Evolutionary conservation across 345 rosid species (phyloP).

Genomic region (Erodium maritimum): DNA sequence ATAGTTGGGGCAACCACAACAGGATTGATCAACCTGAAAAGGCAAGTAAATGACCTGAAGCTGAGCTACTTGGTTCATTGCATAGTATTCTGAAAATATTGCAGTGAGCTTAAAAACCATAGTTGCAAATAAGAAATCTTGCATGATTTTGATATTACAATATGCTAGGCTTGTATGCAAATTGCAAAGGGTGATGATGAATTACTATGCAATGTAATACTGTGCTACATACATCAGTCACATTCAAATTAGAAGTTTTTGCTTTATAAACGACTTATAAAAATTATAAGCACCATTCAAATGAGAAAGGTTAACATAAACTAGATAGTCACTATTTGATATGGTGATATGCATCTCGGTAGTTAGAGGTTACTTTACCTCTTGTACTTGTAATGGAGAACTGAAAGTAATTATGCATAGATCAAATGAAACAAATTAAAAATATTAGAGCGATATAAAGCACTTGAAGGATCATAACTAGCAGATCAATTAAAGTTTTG

Average conservation of each 20-base stretch:
- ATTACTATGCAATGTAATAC: neutral
- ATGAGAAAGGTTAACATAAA: neutral
- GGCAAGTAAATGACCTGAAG: conserved; percentile 3
- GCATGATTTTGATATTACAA: neutral
- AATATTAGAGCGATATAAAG: no score
- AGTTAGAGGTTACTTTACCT: neutral
- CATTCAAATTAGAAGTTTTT: no score
- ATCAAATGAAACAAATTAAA: neutral
- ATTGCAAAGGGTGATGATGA: neutral
- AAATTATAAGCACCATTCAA: neutral
- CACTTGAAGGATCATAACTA: neutral
- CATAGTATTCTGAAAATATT: conserved; percentile 1
- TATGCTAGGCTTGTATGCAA: neutral
- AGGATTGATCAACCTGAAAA: conserved; percentile 80
- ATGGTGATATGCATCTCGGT: neutral
- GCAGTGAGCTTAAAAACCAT: neutral
- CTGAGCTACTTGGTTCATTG: neutral
- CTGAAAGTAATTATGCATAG: neutral
- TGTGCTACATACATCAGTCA: no score
- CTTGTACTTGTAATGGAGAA: neutral
- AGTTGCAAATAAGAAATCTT: neutral
- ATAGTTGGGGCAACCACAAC: conserved; percentile 97
- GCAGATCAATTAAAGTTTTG: neutral
- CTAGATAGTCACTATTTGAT: neutral
- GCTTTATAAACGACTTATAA: no score